Percentiles rank a stretch among this genome's conserved stretches.
These are phyloP conservation scores for Eucalyptus shirleyi DNA, from an alignment of 345 rosid species.

Conservation along the genomic window DNA sequence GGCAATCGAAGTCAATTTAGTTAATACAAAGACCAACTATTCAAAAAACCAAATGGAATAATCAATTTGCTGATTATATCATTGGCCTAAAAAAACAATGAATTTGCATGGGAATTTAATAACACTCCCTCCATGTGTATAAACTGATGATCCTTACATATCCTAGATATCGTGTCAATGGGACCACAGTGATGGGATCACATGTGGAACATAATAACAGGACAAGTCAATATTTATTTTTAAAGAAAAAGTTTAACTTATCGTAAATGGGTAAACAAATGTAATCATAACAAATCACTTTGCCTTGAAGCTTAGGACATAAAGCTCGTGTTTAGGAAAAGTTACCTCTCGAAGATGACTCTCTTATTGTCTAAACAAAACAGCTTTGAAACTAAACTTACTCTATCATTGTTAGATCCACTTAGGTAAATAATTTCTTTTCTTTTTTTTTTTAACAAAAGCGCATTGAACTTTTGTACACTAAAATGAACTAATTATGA, in stretches of 20 bases:
- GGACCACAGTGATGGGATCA: neutral
- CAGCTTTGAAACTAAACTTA: neutral
- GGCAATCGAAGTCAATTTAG: neutral
- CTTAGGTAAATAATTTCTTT: neutral
- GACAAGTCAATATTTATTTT: neutral
- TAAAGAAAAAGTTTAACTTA: neutral
- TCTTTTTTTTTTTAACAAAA: too few relatives aligned
- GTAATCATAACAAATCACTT: neutral
- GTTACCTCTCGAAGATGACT: neutral
- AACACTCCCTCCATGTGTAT: neutral
- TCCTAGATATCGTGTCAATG: neutral
- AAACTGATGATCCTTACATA: neutral
- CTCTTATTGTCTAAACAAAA: neutral
- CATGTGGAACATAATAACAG: accelerated
- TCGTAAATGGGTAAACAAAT: neutral
- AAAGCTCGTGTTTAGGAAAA: neutral
- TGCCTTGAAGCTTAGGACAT: neutral
- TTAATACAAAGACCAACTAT: too few relatives aligned
- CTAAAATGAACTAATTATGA: neutral
- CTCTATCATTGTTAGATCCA: neutral
- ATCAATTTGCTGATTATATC: too few relatives aligned
- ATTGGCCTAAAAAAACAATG: neutral
- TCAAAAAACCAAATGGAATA: too few relatives aligned
- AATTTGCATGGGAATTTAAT: neutral
- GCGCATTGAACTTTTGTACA: neutral